These are phyloP conservation scores for Sphaerulina populicola DNA, from an alignment of 2,329 filamentous ascomycete genomes.

Conservation along the genomic window DNA sequence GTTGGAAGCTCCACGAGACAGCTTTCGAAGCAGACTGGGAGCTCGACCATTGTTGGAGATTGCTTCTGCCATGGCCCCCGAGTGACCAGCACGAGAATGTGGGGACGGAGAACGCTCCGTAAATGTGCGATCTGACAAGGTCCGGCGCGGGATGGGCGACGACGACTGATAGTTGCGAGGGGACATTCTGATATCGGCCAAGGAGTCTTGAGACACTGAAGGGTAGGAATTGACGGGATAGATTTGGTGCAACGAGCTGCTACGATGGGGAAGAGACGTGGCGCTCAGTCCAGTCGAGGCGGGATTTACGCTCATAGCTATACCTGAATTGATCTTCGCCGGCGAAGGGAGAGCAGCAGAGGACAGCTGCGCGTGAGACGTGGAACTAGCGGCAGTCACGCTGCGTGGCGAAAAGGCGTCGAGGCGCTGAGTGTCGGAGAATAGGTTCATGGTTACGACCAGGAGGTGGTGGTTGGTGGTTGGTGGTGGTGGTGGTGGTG, in stretches of 20 bases:
- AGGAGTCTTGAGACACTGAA: conserved; percentile 20
- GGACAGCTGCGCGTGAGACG: conserved; percentile 14
- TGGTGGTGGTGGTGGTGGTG: no score
- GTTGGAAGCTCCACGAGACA: conserved; percentile 72
- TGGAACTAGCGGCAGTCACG: conserved; percentile 15
- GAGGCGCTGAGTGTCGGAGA: conserved; percentile 18
- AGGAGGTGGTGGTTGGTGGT: conserved; percentile 5
- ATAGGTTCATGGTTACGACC: conserved; percentile 21
- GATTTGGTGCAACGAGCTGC: conserved; percentile 34
- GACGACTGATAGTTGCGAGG: conserved; percentile 23
- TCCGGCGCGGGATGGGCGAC: conserved; percentile 19
- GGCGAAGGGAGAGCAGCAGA: conserved; percentile 11
- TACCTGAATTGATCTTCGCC: conserved; percentile 13
- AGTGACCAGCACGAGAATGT: conserved; percentile 34
- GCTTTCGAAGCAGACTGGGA: conserved; percentile 63
- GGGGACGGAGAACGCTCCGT: conserved; percentile 49
- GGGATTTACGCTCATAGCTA: conserved; percentile 15
- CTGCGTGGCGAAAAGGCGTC: conserved; percentile 16
- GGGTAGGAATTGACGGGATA: conserved; percentile 16
- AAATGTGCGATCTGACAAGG: conserved; percentile 26
- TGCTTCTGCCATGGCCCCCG: conserved; percentile 56
- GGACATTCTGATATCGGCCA: conserved; percentile 21
- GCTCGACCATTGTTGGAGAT: conserved; percentile 48
- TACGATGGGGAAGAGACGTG: conserved; percentile 24
- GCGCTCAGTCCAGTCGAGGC: conserved; percentile 9